Percentiles rank a stretch among this genome's conserved stretches.
These are phyloP conservation scores for Trametes punicea DNA, from an alignment of 768 basidiomycete species.

Conservation along the genomic window DNA sequence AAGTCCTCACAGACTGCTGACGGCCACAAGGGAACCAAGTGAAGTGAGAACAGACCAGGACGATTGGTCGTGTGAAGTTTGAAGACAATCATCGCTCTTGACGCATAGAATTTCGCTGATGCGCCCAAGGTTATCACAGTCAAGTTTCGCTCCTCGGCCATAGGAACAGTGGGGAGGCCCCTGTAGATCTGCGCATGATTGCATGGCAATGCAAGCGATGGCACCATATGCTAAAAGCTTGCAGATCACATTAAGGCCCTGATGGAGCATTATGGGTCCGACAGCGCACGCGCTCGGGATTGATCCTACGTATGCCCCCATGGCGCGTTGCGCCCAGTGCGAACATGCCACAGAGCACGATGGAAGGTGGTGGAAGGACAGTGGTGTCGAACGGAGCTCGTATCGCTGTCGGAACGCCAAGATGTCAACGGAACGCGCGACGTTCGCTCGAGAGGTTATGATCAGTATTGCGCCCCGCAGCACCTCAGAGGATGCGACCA, in stretches of 20 bases:
- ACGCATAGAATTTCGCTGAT: background rate
- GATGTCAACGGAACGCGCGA: background rate
- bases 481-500: background rate
- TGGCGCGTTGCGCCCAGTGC: background rate
- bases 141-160: background rate
- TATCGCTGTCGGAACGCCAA: background rate
- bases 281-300: background rate
- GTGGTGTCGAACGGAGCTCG: background rate
- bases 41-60: background rate
- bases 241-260: constrained; percentile 11
- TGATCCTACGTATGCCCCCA: background rate
- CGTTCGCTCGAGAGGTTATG: background rate
- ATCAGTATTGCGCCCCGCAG: background rate
- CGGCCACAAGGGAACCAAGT: no score
- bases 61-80: background rate
- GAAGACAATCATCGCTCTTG: background rate
- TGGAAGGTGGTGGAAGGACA: background rate
- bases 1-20: no score
- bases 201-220: constrained; percentile 5
- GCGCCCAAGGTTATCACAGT: background rate
- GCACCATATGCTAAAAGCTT: constrained; percentile 1
- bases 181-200: constrained; percentile 20
- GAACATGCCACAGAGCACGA: background rate
- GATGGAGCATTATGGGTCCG: background rate
- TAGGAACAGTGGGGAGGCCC: background rate